phyloP scores from a whole-genome alignment of 2,329 filamentous ascomycete genomes.

The Aspergillus ibericus region DNA sequence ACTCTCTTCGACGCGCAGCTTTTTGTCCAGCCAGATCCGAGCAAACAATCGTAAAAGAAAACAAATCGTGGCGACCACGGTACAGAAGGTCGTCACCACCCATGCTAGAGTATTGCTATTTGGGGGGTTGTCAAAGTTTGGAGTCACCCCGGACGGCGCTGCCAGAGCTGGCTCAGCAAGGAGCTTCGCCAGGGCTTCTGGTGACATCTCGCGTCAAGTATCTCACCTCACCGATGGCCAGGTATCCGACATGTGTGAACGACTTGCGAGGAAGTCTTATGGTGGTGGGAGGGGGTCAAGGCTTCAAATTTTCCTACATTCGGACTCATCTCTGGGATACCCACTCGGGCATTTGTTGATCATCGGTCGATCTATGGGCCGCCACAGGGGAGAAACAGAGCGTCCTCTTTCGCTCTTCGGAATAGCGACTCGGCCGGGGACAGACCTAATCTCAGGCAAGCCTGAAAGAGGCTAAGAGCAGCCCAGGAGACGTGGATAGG shows the following conservation, averaged over 20 bases:
- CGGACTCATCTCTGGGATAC: not conserved
- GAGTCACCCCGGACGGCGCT: slow-evolving; percentile 19
- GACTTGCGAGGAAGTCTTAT: not conserved
- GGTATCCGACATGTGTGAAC: not conserved
- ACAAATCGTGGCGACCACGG: slow-evolving; percentile 20
- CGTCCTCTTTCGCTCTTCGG: not conserved
- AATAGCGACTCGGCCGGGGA: not conserved
- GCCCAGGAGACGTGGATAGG: too few relatives aligned
- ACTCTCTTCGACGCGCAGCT: slow-evolving; percentile 24
- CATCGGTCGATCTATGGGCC: not conserved
- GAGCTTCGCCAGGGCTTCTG: slow-evolving; percentile 2
- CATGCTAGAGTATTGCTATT: slow-evolving; percentile 22
- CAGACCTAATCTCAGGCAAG: not conserved
- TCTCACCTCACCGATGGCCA: not conserved
- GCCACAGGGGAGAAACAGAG: not conserved
- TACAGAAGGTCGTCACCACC: slow-evolving; percentile 21
- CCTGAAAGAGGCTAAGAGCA: too few relatives aligned
- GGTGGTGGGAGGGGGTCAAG: not conserved
- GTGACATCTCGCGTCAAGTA: not conserved
- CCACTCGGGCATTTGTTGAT: not conserved
- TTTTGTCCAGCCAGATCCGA: slow-evolving; percentile 18
- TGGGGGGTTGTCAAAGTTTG: slow-evolving; percentile 24
- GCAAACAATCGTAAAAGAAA: slow-evolving; percentile 18
- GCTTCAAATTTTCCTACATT: not conserved
- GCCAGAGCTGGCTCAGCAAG: slow-evolving; percentile 17